phyloP scores from a whole-genome alignment of 805 yeast species.

The Wickerhamomyces xylosicus region DNA sequence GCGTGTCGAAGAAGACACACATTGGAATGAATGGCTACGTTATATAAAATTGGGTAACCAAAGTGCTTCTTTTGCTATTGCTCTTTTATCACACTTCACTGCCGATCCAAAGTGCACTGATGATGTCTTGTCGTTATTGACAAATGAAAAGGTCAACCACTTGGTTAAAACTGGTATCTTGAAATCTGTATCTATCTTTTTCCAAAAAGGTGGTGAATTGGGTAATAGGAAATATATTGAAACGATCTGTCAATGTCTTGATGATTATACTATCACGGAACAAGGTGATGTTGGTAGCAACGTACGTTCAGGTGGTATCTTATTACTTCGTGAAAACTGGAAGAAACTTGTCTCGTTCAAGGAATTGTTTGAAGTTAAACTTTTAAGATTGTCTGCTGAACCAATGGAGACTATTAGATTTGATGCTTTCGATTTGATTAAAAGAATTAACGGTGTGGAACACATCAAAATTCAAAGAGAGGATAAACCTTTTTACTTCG shows the following conservation, averaged over 20 bases:
- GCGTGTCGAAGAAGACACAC: slow-evolving; percentile 1
- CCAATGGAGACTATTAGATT: slow-evolving; percentile 44
- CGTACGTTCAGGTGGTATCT: slow-evolving; percentile 44
- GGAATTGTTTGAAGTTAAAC: slow-evolving; percentile 20
- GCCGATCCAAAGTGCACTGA: too few species aligned
- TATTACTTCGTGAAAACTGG: slow-evolving; percentile 25
- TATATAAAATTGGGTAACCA: slow-evolving; percentile 29
- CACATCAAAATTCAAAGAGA: slow-evolving; percentile 10
- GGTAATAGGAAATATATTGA: slow-evolving; percentile 1
- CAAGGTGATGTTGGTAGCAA: slow-evolving; percentile 92
- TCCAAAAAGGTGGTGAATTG: not conserved
- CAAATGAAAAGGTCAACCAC: slow-evolving; percentile 17
- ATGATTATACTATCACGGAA: slow-evolving; percentile 69
- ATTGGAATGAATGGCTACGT: slow-evolving; percentile 23
- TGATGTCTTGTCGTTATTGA: slow-evolving; percentile 5
- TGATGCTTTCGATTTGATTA: slow-evolving; percentile 30
- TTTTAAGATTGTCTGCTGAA: slow-evolving; percentile 55
- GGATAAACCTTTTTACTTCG: slow-evolving; percentile 20
- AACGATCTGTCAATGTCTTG: slow-evolving; percentile 28
- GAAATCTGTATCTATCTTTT: slow-evolving; percentile 9
- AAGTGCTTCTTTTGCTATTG: slow-evolving; percentile 27
- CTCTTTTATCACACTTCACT: slow-evolving; percentile 15
- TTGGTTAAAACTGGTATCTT: slow-evolving; percentile 9
- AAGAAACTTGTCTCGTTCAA: slow-evolving; percentile 7
- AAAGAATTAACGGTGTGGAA: slow-evolving; percentile 15